Evolutionary conservation across 129 eudicot species (phyloP).

Genomic region (Daucus carota): DH1_v3.0 NC_030386.2:38821001-38821500

Average conservation of each 20-base stretch:
- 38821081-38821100: background rate
- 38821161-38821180: background rate
- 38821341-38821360: constrained; percentile 21
- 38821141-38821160: background rate
- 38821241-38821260: background rate
- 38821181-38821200: background rate
- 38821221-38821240: background rate
- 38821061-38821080: background rate
- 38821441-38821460: constrained; percentile 1
- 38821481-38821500: background rate
- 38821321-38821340: constrained; percentile 32
- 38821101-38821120: background rate
- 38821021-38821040: background rate
- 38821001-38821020: background rate
- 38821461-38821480: background rate
- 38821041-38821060: background rate
- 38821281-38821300: background rate
- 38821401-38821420: constrained; percentile 64
- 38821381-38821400: constrained; percentile 63
- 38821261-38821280: background rate
- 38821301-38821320: constrained; percentile 45
- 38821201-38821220: background rate
- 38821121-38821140: background rate
- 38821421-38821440: constrained; percentile 77
- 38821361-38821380: constrained; percentile 39